Percentiles rank a stretch among this genome's conserved stretches.
Evolutionary conservation across 2,329 filamentous ascomycete genomes (phyloP).

Genomic region (Nemania sp.): DNA sequence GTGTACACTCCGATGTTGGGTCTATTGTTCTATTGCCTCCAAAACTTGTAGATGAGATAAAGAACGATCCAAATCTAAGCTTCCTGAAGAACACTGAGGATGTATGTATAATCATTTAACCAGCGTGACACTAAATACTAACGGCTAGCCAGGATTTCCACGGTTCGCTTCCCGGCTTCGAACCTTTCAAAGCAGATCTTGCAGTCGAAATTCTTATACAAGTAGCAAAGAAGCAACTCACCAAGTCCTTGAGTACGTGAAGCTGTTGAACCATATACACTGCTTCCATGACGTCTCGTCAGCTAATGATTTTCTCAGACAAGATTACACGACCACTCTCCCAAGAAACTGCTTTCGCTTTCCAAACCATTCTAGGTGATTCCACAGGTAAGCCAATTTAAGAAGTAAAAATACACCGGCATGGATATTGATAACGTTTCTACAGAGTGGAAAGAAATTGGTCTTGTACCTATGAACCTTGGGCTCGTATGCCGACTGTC

Average conservation of each 20-base stretch:
- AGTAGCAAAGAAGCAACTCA: conserved; percentile 29
- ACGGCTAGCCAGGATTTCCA: conserved; percentile 22
- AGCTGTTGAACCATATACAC: not conserved
- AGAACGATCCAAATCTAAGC: conserved; percentile 21
- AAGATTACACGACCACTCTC: conserved; percentile 20
- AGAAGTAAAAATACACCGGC: no score
- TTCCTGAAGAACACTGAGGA: not conserved
- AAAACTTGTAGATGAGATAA: conserved; percentile 22
- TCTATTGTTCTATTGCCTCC: conserved; percentile 17
- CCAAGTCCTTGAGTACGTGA: conserved; percentile 21
- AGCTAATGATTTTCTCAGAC: conserved; percentile 3
- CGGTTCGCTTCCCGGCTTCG: conserved; percentile 15
- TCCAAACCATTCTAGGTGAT: conserved; percentile 19
- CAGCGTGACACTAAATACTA: not conserved
- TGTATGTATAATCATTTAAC: not conserved
- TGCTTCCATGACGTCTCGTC: not conserved
- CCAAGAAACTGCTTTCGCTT: conserved; percentile 21
- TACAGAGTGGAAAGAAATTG: conserved; percentile 24
- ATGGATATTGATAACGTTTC: not conserved
- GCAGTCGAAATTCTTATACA: not conserved
- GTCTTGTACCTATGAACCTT: conserved; percentile 4
- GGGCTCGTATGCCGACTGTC: conserved; percentile 23
- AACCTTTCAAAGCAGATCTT: conserved; percentile 9
- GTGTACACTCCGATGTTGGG: conserved; percentile 18
- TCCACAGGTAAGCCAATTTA: conserved; percentile 8